phyloP scores from a whole-genome alignment of 305 asterid genomes.

The Rubia occidens region DNA sequence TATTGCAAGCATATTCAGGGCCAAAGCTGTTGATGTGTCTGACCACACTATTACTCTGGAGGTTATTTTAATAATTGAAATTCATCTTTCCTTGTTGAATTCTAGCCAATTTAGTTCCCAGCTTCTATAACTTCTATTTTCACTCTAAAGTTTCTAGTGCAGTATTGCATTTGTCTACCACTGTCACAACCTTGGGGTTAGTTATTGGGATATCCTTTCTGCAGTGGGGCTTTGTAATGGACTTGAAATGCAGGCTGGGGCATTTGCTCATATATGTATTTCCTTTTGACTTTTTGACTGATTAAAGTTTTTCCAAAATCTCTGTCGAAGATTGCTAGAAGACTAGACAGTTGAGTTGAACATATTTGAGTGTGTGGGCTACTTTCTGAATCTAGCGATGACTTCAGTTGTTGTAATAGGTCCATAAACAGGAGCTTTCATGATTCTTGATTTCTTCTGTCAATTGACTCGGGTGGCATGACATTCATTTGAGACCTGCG shows the following conservation, averaged over 20 bases:
- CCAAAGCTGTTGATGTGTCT: slow-evolving; percentile 91
- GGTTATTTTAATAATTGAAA: slow-evolving; percentile 32
- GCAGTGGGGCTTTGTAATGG: background rate
- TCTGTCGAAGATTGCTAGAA: background rate
- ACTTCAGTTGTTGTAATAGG: background rate
- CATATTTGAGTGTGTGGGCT: too few species aligned
- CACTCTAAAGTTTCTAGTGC: background rate
- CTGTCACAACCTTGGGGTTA: background rate
- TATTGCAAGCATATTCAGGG: slow-evolving; percentile 93
- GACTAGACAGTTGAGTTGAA: background rate
- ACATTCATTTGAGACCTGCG: too few species aligned
- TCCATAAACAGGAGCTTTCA: background rate
- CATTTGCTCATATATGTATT: background rate
- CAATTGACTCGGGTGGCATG: background rate
- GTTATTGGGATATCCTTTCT: background rate
- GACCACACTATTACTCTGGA: slow-evolving; percentile 90
- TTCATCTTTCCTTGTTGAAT: slow-evolving; percentile 6
- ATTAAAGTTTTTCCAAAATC: background rate
- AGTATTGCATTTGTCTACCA: background rate
- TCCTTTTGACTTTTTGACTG: background rate
- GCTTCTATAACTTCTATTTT: background rate
- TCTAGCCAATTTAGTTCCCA: background rate
- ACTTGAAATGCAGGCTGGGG: background rate
- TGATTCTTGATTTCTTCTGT: background rate
- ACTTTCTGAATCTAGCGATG: background rate